Percentiles rank a stretch among this genome's conserved stretches.
Conservation (phyloP, 2,329 filamentous ascomycete genomes). For the Colletotrichum aenigma region DNA sequence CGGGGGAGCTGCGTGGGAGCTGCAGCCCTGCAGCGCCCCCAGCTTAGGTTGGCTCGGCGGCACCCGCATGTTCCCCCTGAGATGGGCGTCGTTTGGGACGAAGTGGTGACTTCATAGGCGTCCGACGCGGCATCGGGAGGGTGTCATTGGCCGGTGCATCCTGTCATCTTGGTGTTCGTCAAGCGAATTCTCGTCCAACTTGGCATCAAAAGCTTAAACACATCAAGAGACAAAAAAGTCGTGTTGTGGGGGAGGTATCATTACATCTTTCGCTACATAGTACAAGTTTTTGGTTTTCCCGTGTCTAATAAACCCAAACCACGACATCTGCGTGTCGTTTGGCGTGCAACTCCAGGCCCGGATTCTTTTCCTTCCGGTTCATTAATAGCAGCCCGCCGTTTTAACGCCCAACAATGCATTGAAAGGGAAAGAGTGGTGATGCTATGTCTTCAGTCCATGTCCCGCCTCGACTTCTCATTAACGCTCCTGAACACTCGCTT, state of each 20-base stretch:
- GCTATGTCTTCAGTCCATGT: not conserved
- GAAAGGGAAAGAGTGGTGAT: not conserved
- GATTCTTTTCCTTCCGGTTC: not conserved
- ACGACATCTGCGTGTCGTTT: not conserved
- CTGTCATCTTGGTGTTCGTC: not conserved
- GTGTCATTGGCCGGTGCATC: not conserved
- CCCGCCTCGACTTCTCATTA: slow-evolving; percentile 57
- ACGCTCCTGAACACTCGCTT: slow-evolving; percentile 83
- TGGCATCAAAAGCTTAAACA: not conserved
- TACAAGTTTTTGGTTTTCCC: slow-evolving; percentile 12
- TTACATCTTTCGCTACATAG: slow-evolving; percentile 8
- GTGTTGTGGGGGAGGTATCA: slow-evolving; percentile 9
- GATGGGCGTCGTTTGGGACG: not conserved
- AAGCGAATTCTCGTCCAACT: not conserved
- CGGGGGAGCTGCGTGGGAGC: slow-evolving; percentile 1
- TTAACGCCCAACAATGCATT: slow-evolving; percentile 17
- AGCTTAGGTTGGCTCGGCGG: not conserved
- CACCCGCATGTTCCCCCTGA: not conserved
- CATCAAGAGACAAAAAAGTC: not conserved
- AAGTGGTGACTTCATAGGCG: slow-evolving; percentile 2
- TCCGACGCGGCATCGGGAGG: not conserved
- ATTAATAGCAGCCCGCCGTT: slow-evolving; percentile 6
- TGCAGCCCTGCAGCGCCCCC: slow-evolving; percentile 9
- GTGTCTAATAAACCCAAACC: not conserved
- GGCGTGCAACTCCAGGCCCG: slow-evolving; percentile 9